Conservation (phyloP, 129 eudicot species). For the Flaveria trinervia region DNA sequence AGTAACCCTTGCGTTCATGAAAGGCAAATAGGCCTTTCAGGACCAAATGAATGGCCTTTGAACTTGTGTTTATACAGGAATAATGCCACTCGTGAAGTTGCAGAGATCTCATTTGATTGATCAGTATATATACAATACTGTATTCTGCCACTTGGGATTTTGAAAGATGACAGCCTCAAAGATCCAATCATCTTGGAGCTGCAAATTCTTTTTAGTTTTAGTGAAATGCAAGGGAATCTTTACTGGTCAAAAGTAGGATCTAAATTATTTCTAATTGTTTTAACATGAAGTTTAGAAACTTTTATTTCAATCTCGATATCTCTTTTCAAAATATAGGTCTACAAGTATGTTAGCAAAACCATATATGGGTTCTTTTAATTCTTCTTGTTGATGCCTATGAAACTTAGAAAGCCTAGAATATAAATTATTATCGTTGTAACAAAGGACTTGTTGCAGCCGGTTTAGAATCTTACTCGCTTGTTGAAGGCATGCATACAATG, state of each 20-base stretch:
- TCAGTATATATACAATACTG: conserved; percentile 14
- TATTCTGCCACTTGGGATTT: conserved; percentile 29
- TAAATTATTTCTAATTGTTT: not conserved
- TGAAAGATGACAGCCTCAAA: conserved; percentile 9
- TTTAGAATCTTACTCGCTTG: too few relatives aligned
- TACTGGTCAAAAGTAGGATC: conserved; percentile 33
- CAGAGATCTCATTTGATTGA: conserved; percentile 19
- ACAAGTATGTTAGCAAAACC: too few relatives aligned
- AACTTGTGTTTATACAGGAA: conserved; percentile 3
- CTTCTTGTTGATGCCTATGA: too few relatives aligned
- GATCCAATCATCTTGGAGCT: conserved; percentile 46
- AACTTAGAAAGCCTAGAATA: too few relatives aligned
- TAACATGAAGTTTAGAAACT: not conserved
- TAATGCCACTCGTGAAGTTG: not conserved
- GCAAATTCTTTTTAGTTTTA: conserved; percentile 18
- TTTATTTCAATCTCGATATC: too few relatives aligned
- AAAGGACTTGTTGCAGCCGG: too few relatives aligned
- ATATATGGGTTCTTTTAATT: too few relatives aligned
- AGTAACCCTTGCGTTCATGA: conserved; percentile 32
- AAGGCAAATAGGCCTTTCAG: conserved; percentile 38
- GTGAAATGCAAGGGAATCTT: conserved; percentile 30
- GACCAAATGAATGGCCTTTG: conserved; percentile 1
- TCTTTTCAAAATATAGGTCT: too few relatives aligned
- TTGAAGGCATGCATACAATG: too few relatives aligned
- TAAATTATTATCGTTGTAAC: too few relatives aligned